phyloP scores from a whole-genome alignment of 805 yeast genomes.

The Suhomyces faveliae region DNA sequence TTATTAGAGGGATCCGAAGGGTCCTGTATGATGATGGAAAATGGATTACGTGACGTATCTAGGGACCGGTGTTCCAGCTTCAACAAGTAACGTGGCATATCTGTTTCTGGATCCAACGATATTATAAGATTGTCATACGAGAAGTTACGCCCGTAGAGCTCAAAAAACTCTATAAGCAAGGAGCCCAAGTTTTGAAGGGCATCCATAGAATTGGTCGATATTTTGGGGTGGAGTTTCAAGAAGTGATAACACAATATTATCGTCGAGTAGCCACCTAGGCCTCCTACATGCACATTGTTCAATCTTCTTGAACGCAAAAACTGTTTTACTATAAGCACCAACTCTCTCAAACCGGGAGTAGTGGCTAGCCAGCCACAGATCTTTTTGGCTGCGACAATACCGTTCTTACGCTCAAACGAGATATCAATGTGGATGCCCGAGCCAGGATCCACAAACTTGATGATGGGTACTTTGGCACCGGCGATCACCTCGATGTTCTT shows the following conservation, averaged over 20 bases:
- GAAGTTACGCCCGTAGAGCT: slow-evolving; percentile 85
- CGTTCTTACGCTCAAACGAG: slow-evolving; percentile 83
- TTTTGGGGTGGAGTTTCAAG: slow-evolving; percentile 73
- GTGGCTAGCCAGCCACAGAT: slow-evolving; percentile 71
- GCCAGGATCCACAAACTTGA: slow-evolving; percentile 77
- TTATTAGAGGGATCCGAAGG: slow-evolving; percentile 85
- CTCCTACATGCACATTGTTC: slow-evolving; percentile 89
- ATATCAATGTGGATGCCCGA: slow-evolving; percentile 79
- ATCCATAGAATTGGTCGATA: slow-evolving; percentile 62
- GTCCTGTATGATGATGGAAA: slow-evolving; percentile 77
- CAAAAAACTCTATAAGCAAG: slow-evolving; percentile 85
- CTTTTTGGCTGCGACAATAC: slow-evolving; percentile 75
- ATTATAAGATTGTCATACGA: slow-evolving; percentile 79
- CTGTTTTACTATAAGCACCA: slow-evolving; percentile 81
- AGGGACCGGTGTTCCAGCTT: slow-evolving; percentile 56
- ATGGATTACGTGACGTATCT: slow-evolving; percentile 51
- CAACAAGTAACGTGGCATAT: slow-evolving; percentile 56
- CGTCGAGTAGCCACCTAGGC: slow-evolving; percentile 92
- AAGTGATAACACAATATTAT: slow-evolving; percentile 83
- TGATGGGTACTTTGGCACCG: slow-evolving; percentile 89
- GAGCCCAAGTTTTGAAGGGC: slow-evolving; percentile 80
- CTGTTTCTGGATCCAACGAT: slow-evolving; percentile 53
- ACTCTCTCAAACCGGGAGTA: slow-evolving; percentile 78
- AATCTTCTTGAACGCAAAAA: slow-evolving; percentile 74
- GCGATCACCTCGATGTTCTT: slow-evolving; percentile 80